Evolutionary conservation across 2,329 filamentous ascomycete species (phyloP).

Genomic region (Mollisiaceae sp.): DNA sequence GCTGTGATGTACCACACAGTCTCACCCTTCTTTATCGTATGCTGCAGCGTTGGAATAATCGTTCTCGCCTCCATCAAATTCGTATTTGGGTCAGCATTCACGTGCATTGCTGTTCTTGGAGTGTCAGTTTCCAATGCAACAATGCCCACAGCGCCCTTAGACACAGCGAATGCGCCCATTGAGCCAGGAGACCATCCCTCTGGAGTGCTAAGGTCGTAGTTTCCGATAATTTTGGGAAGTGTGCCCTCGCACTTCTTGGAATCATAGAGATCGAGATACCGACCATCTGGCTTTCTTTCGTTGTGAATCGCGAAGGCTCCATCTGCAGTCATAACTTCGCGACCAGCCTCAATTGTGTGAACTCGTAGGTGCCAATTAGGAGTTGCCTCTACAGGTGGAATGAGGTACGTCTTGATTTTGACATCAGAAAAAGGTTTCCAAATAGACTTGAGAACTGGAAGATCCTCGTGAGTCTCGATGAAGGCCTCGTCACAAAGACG

Average conservation of each 20-base stretch:
- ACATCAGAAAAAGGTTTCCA: conserved; percentile 77
- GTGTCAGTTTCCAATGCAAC: conserved; percentile 51
- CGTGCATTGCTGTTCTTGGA: conserved; percentile 59
- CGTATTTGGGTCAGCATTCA: conserved; percentile 79
- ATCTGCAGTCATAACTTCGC: conserved; percentile 73
- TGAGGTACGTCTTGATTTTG: conserved; percentile 65
- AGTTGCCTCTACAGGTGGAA: conserved; percentile 62
- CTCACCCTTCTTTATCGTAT: conserved; percentile 61
- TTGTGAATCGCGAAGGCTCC: conserved; percentile 74
- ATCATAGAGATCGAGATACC: conserved; percentile 58
- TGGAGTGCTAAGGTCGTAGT: conserved; percentile 62
- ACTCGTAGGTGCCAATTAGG: conserved; percentile 74
- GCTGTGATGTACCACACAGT: conserved; percentile 71
- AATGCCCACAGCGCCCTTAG: conserved; percentile 61
- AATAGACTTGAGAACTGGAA: conserved; percentile 67
- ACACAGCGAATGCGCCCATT: conserved; percentile 61
- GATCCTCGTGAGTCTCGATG: conserved; percentile 60
- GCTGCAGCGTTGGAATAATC: conserved; percentile 71
- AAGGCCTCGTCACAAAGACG: conserved; percentile 67
- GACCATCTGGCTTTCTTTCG: conserved; percentile 52
- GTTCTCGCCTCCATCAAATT: conserved; percentile 77
- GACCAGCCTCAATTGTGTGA: conserved; percentile 64
- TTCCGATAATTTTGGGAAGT: conserved; percentile 60
- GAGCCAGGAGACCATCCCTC: conserved; percentile 57
- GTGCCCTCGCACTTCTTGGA: conserved; percentile 54